These are phyloP conservation scores for Lentinula detonsa DNA, from an alignment of 768 basidiomycete species.

Conservation along the genomic window DNA sequence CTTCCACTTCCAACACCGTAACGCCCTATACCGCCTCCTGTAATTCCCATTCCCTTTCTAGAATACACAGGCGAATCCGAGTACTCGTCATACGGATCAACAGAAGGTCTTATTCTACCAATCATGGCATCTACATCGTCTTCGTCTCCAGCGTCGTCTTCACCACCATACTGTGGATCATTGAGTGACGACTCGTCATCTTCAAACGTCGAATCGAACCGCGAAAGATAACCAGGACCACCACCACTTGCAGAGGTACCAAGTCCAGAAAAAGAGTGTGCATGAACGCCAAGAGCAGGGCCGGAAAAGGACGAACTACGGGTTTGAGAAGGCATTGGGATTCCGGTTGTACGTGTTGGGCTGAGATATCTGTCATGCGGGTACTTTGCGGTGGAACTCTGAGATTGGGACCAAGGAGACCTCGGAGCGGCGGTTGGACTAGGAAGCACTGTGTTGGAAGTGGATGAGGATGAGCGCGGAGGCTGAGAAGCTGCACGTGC, in stretches of 20 bases:
- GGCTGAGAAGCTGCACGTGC: constrained; percentile 6
- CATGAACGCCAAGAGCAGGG: constrained; percentile 34
- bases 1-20: not conserved
- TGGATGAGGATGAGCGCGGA: constrained; percentile 1
- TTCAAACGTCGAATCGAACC: constrained; percentile 74
- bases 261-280: constrained; percentile 1
- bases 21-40: not conserved
- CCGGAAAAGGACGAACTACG: constrained; percentile 63
- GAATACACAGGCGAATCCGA: constrained; percentile 4
- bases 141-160: not conserved
- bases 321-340: constrained; percentile 53
- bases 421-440: not conserved
- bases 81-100: constrained; percentile 2
- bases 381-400: constrained; percentile 24
- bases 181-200: constrained; percentile 66
- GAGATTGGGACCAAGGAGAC: constrained; percentile 32
- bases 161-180: not conserved
- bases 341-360: constrained; percentile 13
- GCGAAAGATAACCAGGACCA: constrained; percentile 34
- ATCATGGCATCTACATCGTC: constrained; percentile 3
- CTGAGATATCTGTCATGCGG: not conserved
- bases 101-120: constrained; percentile 1
- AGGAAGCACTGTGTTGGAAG: not conserved
- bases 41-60: not conserved
- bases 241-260: not conserved